phyloP scores from a whole-genome alignment of 1,284 basidiomycete species.

The Sanghuangporus weigelae region DNA sequence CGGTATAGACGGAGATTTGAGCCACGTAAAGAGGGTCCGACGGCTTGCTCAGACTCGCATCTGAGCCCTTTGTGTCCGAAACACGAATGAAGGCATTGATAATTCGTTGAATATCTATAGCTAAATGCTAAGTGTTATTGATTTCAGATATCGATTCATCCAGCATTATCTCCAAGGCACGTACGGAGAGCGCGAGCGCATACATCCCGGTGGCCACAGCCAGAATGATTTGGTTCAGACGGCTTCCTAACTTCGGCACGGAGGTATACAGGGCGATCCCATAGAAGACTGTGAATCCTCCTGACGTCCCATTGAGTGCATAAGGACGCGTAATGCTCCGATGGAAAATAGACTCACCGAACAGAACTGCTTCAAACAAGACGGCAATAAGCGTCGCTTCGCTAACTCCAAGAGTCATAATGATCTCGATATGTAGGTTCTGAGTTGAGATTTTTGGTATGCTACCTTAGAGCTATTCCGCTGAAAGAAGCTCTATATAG shows the following conservation, averaged over 20 bases:
- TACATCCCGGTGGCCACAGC: neutral
- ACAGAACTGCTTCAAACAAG: neutral
- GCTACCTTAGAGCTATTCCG: too few species aligned
- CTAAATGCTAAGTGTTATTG: slow-evolving; percentile 16
- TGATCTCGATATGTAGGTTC: neutral
- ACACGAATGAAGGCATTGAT: slow-evolving; percentile 22
- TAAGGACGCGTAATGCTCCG: neutral
- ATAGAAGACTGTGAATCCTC: neutral
- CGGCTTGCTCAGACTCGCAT: slow-evolving; percentile 22
- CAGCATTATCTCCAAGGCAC: neutral
- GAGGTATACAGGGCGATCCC: neutral
- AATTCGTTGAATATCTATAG: slow-evolving; percentile 22
- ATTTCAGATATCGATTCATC: neutral
- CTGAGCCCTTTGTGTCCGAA: slow-evolving; percentile 22
- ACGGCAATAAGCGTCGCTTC: neutral
- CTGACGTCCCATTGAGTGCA: neutral
- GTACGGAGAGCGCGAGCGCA: neutral
- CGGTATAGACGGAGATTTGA: slow-evolving; percentile 28
- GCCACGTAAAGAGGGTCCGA: slow-evolving; percentile 24
- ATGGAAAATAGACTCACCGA: neutral
- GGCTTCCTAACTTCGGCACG: neutral
- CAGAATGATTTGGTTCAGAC: neutral
- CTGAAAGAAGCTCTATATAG: too few species aligned
- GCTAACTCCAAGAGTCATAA: neutral
- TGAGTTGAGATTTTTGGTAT: too few species aligned